Conservation (phyloP, 2,329 filamentous ascomycete species). For the Chaetomium strumarium region DNA sequence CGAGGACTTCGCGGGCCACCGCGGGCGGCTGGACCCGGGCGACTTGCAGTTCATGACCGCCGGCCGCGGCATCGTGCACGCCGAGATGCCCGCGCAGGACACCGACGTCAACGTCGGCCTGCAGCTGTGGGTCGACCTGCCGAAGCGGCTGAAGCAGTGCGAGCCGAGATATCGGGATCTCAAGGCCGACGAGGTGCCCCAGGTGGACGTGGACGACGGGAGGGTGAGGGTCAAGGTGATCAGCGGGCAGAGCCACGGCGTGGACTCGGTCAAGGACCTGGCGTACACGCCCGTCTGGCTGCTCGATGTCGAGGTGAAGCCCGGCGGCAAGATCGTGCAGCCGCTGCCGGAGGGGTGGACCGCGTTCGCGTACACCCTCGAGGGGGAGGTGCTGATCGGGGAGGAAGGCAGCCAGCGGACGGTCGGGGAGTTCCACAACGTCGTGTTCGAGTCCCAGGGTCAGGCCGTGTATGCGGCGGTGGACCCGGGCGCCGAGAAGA, state of each 20-base stretch:
- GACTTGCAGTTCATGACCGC: slow-evolving; percentile 98
- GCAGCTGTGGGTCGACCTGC: slow-evolving; percentile 94
- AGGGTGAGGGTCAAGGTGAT: slow-evolving; percentile 85
- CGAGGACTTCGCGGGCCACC: slow-evolving; percentile 84
- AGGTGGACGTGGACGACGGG: slow-evolving; percentile 62
- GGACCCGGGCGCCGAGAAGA: slow-evolving; percentile 55
- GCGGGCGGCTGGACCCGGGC: slow-evolving; percentile 76
- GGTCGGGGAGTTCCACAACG: slow-evolving; percentile 73
- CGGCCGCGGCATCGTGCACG: slow-evolving; percentile 84
- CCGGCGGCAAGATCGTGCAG: slow-evolving; percentile 73
- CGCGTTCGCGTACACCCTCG: slow-evolving; percentile 80
- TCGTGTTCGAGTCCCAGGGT: slow-evolving; percentile 77
- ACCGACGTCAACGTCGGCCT: slow-evolving; percentile 76
- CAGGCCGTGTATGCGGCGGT: slow-evolving; percentile 70
- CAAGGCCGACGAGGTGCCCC: slow-evolving; percentile 70
- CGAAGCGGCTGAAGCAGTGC: slow-evolving; percentile 72
- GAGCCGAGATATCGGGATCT: slow-evolving; percentile 92
- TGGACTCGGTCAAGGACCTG: slow-evolving; percentile 82
- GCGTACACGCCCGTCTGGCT: slow-evolving; percentile 98
- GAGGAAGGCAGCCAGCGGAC: slow-evolving; percentile 44
- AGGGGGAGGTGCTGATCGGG: slow-evolving; percentile 62
- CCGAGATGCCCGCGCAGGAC: slow-evolving; percentile 78
- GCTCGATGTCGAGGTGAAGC: slow-evolving; percentile 72
- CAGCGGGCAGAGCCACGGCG: slow-evolving; percentile 73
- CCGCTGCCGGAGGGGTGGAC: slow-evolving; percentile 77